A percentile compares a stretch with the other conserved stretches of the same genome.
Evolutionary conservation across 2,329 filamentous ascomycete species (phyloP).

Genomic region (Huntiella bhutanensis): DNA sequence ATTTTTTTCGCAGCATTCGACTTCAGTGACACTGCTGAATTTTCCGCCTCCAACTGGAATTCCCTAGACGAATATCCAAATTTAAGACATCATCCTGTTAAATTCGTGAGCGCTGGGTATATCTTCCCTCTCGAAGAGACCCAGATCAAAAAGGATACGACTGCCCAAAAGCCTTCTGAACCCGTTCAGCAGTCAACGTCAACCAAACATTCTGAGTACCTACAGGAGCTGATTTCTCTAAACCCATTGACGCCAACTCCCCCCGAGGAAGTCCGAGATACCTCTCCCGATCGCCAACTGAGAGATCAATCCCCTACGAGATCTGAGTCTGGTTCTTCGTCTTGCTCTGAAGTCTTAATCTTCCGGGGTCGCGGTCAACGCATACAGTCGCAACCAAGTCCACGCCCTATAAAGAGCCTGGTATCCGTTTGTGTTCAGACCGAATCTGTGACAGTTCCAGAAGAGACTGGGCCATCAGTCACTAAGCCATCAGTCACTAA

Average conservation of each 20-base stretch:
- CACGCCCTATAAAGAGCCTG: too few species aligned
- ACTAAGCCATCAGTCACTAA: not conserved
- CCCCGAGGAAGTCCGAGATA: conserved; percentile 10
- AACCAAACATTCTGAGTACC: not conserved
- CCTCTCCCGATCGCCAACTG: not conserved
- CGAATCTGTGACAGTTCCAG: too few species aligned
- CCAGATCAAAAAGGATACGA: not conserved
- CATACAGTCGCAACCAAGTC: too few species aligned
- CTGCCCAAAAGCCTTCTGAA: too few species aligned
- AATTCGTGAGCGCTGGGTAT: conserved; percentile 34
- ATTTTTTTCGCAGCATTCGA: not conserved
- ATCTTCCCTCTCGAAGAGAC: conserved; percentile 28
- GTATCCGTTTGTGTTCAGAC: too few species aligned
- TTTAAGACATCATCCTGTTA: conserved; percentile 30
- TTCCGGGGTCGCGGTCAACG: not conserved
- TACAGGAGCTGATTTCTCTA: too few species aligned
- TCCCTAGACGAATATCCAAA: not conserved
- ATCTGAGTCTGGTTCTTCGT: not conserved
- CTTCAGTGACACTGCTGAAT: not conserved
- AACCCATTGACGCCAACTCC: too few species aligned
- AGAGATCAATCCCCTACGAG: not conserved
- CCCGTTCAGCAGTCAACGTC: not conserved
- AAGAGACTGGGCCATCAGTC: not conserved
- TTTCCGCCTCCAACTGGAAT: not conserved
- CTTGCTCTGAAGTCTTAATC: not conserved